A percentile compares a stretch with the other conserved stretches of the same genome.
phyloP scores from a whole-genome alignment of 768 basidiomycete genomes.

The Mycena epipterygia region DNA sequence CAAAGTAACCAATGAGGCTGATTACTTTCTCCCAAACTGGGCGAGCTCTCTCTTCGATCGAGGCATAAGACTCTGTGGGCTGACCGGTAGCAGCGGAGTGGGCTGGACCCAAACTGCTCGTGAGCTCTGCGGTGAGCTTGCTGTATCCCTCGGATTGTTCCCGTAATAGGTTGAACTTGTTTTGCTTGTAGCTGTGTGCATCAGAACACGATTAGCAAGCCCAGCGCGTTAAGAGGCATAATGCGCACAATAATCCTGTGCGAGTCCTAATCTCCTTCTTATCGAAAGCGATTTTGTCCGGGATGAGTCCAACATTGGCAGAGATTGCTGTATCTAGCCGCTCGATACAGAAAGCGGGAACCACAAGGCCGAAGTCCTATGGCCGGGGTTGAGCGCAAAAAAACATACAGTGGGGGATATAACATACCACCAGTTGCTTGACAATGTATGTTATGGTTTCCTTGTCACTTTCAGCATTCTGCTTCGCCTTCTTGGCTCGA shows the following conservation, averaged over 20 bases:
- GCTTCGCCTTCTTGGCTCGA: conserved; percentile 63
- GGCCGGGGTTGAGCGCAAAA: not conserved
- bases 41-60: conserved; percentile 74
- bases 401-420: not conserved
- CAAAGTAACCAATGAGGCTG: conserved; percentile 94
- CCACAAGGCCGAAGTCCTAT: conserved; percentile 72
- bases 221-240: not conserved
- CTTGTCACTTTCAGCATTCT: conserved; percentile 74
- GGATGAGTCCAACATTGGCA: conserved; percentile 74
- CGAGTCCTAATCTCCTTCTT: conserved; percentile 87
- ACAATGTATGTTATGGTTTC: conserved; percentile 69
- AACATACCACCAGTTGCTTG: conserved; percentile 71
- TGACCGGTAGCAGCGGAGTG: conserved; percentile 78
- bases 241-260: conserved; percentile 84
- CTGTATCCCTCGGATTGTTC: conserved; percentile 99
- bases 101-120: conserved; percentile 79
- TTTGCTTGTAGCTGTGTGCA: conserved; percentile 89
- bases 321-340: conserved; percentile 78
- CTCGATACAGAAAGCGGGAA: conserved; percentile 75
- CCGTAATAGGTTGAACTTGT: conserved; percentile 97
- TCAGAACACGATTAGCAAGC: conserved; percentile 9
- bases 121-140: conserved; percentile 89
- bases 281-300: conserved; percentile 75
- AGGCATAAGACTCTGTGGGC: conserved; percentile 69
- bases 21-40: conserved; percentile 88